These are phyloP conservation scores for Polyplosphaeria fusca DNA, from an alignment of 495 filamentous ascomycete genomes.

Conservation along the genomic window DNA sequence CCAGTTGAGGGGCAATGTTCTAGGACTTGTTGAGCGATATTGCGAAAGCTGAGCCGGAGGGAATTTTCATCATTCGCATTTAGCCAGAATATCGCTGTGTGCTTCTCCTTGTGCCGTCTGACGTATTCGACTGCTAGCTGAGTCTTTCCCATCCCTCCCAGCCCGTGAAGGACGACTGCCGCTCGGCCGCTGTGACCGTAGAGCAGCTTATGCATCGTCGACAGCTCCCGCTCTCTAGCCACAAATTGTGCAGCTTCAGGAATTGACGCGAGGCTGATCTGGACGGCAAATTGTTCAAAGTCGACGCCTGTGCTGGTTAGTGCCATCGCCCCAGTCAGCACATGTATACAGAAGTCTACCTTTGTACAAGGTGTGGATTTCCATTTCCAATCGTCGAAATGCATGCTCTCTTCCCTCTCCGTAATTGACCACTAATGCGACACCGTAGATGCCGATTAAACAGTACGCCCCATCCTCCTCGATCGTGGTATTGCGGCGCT, in stretches of 20 bases:
- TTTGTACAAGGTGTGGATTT: too few species aligned
- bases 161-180: too few species aligned
- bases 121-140: too few species aligned
- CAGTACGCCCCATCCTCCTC: too few species aligned
- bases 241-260: slow-evolving; percentile 26
- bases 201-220: slow-evolving; percentile 24
- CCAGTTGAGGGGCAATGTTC: slow-evolving; percentile 4
- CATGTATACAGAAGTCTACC: too few species aligned
- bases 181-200: slow-evolving; percentile 8
- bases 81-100: too few species aligned
- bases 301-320: slow-evolving; percentile 19
- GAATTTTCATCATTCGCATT: slow-evolving; percentile 14
- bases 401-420: slow-evolving; percentile 15
- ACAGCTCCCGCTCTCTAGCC: slow-evolving; percentile 25
- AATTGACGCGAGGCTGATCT: slow-evolving; percentile 14
- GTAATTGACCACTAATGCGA: slow-evolving; percentile 12
- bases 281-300: slow-evolving; percentile 20
- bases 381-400: slow-evolving; percentile 8
- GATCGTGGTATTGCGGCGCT: too few species aligned
- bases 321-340: background rate
- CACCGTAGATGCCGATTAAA: slow-evolving; percentile 24
- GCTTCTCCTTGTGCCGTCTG: too few species aligned
- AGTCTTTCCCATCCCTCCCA: too few species aligned
- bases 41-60: slow-evolving; percentile 14
- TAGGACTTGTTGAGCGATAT: slow-evolving; percentile 13